Base-by-base conservation (phyloP, 2,329 filamentous ascomycete species). In the Aspergillus awamori region DNA sequence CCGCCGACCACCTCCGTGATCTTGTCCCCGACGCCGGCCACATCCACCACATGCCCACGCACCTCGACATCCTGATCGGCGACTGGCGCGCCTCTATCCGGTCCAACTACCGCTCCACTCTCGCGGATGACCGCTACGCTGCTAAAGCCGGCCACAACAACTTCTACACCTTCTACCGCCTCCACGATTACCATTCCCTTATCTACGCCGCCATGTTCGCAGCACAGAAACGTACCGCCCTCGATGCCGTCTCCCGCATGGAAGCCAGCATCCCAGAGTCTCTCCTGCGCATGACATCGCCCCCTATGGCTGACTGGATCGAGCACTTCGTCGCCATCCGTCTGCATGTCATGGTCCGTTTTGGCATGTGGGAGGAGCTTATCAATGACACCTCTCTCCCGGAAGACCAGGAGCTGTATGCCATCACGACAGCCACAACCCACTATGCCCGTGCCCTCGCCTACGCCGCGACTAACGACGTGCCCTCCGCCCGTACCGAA, bases 291-390 rank as follows among this genome's bases (percentile, higher is more conserved):
- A 79, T 90, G 7, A 68, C 87, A 62, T 87, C 85, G 0, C 89
- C 89, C 0, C 89, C 89, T 0, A 92, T 93, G 89, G 89, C 89
- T 0, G 89, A 93, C 73, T 92, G 89, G 88, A 77, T 93, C 0
- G 90, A 93, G 74, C 83, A 84, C 1, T 92, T 91, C 64, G 73
- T 89, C 2, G 81, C 84, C 1, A 85, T 90, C 71, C 83, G 86
- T 1, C 76, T 88, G 1, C 90, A 93, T 71, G 86, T 87, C 0
- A 78, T 90, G 15, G 81, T 93, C 28, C 86, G 90, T 0, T 93
- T 93, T 64, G 90, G 90, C 0, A 78, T 77, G 10, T 93, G 90
- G 90, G 70, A 86, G 0, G 87, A 91, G 1, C 79, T 93, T 17
- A 75, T 75, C 1, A 74, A 90, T 1, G 59, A 76, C 7, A 26